A percentile compares a stretch with the other conserved stretches of the same genome.
phyloP scores from a whole-genome alignment of 164 flowering plant genomes.

The Stephania cephalantha region DNA sequence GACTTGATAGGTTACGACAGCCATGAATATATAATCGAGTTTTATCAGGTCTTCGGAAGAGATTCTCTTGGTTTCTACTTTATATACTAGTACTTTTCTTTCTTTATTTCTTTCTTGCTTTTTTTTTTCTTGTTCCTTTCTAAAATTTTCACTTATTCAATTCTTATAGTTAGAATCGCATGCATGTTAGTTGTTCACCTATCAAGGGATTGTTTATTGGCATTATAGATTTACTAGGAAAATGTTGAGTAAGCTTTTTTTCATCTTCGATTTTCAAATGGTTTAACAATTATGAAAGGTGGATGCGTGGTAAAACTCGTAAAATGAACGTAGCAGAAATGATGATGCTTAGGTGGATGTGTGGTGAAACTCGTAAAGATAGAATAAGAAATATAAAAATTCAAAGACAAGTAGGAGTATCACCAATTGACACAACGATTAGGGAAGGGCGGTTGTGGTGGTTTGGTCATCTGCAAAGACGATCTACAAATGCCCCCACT shows the following conservation, averaged over 20 bases:
- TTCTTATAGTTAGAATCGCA: background rate
- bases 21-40: no score
- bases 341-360: no score
- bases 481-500: no score
- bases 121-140: background rate
- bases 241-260: background rate
- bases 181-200: background rate
- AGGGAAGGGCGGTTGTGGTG: no score
- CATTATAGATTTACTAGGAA: background rate
- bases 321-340: no score
- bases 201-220: background rate
- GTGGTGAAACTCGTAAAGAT: no score
- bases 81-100: background rate
- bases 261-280: background rate
- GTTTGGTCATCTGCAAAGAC: no score
- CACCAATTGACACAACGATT: no score
- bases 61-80: background rate
- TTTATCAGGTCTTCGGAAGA: background rate
- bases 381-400: no score
- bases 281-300: no score
- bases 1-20: no score
- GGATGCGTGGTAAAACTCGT: background rate
- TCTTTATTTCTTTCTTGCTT: background rate
- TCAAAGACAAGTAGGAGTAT: no score
- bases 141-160: background rate